Percentiles rank a stretch among this genome's conserved stretches.
These are phyloP conservation scores for Straminergon stramineum DNA, from an alignment of 225 moss, liverwort and hornwort genomes.

Conservation along the genomic window DNA sequence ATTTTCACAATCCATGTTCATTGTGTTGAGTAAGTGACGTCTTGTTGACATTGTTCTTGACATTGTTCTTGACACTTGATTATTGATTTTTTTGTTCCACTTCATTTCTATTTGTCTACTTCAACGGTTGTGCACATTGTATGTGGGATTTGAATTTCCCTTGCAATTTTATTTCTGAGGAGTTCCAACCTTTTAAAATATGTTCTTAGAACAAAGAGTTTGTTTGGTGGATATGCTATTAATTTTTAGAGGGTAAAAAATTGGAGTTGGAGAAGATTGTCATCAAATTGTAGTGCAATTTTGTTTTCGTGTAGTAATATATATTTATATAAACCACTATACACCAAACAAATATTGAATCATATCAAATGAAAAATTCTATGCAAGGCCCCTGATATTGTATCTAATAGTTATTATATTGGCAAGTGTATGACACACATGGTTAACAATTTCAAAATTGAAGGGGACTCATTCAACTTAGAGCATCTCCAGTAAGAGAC, in stretches of 20 bases:
- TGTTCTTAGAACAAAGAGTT: rapidly evolving
- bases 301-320: not conserved
- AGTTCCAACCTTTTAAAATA: not conserved
- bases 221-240: not conserved
- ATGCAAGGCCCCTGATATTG: rapidly evolving
- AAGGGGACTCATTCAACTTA: not conserved
- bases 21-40: not conserved
- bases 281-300: not conserved
- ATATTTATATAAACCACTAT: not conserved
- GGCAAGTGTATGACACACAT: not conserved
- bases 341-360: not conserved
- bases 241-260: too few relatives aligned
- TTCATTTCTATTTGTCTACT: not conserved
- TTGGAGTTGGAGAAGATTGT: not conserved
- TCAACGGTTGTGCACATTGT: not conserved
- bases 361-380: not conserved
- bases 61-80: not conserved
- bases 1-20: not conserved
- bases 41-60: not conserved
- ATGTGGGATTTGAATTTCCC: not conserved
- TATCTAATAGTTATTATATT: not conserved
- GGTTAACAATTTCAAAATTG: not conserved
- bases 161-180: rapidly evolving
- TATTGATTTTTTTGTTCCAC: not conserved
- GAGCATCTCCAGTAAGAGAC: not conserved